These are phyloP conservation scores for Haplosporangium sp. DNA, from an alignment of 371 early-diverging fungal species.

Conservation along the genomic window DNA sequence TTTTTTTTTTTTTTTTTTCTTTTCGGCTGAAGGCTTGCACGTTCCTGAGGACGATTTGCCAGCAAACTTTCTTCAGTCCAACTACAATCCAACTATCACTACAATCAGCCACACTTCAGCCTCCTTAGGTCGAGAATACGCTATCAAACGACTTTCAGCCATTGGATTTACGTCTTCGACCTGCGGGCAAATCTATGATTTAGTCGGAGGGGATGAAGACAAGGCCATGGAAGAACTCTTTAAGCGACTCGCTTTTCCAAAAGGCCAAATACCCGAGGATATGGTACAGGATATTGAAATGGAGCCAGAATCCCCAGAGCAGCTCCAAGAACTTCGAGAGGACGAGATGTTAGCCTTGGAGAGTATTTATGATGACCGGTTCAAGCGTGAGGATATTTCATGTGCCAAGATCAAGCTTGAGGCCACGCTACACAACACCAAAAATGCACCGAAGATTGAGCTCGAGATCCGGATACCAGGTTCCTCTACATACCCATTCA, in stretches of 20 bases:
- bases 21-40: conserved; percentile 65
- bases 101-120: conserved; percentile 67
- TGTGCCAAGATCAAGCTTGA: conserved; percentile 36
- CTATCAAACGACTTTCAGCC: conserved; percentile 68
- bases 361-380: conserved; percentile 74
- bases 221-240: conserved; percentile 64
- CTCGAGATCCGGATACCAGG: conserved; percentile 69
- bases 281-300: conserved; percentile 56
- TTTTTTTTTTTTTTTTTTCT: not conserved
- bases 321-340: conserved; percentile 52
- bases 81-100: conserved; percentile 72
- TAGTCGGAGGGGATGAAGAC: conserved; percentile 60
- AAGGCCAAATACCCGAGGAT: conserved; percentile 42
- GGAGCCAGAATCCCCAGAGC: conserved; percentile 60
- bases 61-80: conserved; percentile 67
- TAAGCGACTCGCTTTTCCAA: conserved; percentile 54
- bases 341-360: conserved; percentile 72
- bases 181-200: conserved; percentile 62
- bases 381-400: conserved; percentile 23
- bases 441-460: conserved; percentile 49
- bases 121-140: conserved; percentile 70
- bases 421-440: conserved; percentile 35
- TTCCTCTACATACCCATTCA: conserved; percentile 70
- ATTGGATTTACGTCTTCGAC: conserved; percentile 69
- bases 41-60: conserved; percentile 90